Percentiles rank a stretch among this genome's conserved stretches.
Evolutionary conservation across 2,329 filamentous ascomycete genomes (phyloP).

Genomic region (Aspergillus sojae): DNA sequence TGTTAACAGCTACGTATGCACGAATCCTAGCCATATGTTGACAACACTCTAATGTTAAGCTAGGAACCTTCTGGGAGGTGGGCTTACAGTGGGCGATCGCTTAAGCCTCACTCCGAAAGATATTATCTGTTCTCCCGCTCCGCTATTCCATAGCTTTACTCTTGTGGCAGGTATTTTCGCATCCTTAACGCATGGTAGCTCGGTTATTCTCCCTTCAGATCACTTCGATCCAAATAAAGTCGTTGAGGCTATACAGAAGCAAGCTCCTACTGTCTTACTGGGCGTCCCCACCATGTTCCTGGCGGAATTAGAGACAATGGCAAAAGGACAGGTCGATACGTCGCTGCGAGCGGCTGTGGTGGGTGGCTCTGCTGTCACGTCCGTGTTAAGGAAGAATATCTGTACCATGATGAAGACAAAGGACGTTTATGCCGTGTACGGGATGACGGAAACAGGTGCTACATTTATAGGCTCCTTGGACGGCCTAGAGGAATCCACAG

Average conservation of each 20-base stretch:
- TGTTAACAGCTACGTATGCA: not conserved
- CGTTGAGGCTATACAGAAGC: slow-evolving; percentile 62
- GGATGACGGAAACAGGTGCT: no score
- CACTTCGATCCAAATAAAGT: slow-evolving; percentile 59
- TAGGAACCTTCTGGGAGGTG: slow-evolving; percentile 66
- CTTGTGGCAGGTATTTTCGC: slow-evolving; percentile 45
- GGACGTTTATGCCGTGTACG: no score
- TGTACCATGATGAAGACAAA: no score
- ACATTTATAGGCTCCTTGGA: no score
- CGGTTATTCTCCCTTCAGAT: slow-evolving; percentile 79
- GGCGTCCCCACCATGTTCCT: slow-evolving; percentile 60
- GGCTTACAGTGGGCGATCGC: slow-evolving; percentile 73
- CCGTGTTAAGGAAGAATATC: no score
- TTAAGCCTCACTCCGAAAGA: slow-evolving; percentile 66
- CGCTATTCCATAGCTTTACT: slow-evolving; percentile 58
- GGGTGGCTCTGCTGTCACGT: no score
- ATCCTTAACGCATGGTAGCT: slow-evolving; percentile 41
- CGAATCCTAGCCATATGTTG: no score
- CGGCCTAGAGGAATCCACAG: no score
- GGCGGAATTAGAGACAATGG: no score
- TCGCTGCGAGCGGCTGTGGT: no score
- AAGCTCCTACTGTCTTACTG: slow-evolving; percentile 68
- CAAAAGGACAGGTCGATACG: no score
- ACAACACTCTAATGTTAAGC: fast-evolving
- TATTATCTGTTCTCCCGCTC: slow-evolving; percentile 73